phyloP scores from a whole-genome alignment of 768 basidiomycete genomes.

The Tricholoma sp. region DNA sequence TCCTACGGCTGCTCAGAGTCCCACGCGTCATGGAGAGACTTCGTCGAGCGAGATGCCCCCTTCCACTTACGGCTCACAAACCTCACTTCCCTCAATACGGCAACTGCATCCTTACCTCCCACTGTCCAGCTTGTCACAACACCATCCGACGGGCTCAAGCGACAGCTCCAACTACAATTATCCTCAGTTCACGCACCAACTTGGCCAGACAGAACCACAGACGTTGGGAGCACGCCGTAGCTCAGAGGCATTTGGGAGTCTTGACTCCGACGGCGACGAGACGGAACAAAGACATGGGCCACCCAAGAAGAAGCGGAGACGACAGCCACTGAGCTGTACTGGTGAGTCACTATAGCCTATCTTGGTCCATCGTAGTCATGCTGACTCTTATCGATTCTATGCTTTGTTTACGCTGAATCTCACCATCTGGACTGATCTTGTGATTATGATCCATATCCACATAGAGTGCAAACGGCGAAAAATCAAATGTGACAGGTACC shows the following conservation, averaged over 20 bases:
- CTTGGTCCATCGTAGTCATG: conserved; percentile 7
- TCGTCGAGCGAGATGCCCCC: conserved; percentile 18
- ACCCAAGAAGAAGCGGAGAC: conserved; percentile 76
- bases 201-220: conserved; percentile 21
- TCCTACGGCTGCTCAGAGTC: conserved; percentile 18
- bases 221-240: conserved; percentile 23
- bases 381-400: conserved; percentile 20
- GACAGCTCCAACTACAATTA: conserved; percentile 16
- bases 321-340: conserved; percentile 82
- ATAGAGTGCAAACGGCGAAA: conserved; percentile 82
- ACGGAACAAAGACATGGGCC: conserved; percentile 47
- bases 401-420: conserved; percentile 8
- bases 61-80: conserved; percentile 22
- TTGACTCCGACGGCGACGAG: conserved; percentile 57
- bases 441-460: conserved; percentile 21
- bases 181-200: conserved; percentile 20
- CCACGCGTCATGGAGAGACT: conserved; percentile 16
- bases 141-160: conserved; percentile 9
- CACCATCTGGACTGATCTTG: conserved; percentile 24
- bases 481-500: conserved; percentile 83
- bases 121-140: conserved; percentile 38
- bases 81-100: conserved; percentile 60
- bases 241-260: conserved; percentile 25
- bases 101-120: conserved; percentile 63
- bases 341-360: conserved; percentile 43